These are phyloP conservation scores for Misopates orontium DNA, from an alignment of 257 asterid species.

Conservation along the genomic window DNA sequence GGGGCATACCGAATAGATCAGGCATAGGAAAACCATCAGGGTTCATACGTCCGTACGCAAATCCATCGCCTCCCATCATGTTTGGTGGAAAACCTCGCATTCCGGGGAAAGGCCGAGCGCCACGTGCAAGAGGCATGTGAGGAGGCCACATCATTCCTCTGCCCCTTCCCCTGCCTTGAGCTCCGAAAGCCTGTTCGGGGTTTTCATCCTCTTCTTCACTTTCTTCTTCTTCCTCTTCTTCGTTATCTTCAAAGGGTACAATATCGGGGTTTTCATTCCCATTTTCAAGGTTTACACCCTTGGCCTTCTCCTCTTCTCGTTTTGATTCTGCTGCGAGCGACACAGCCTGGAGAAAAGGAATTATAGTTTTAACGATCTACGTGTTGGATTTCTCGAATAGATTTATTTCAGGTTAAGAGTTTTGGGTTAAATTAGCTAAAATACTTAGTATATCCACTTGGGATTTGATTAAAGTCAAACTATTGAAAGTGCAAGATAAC, in stretches of 20 bases:
- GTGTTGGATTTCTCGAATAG: background rate
- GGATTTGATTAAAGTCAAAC: background rate
- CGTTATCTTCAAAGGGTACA: conserved; percentile 83
- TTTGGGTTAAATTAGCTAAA: background rate
- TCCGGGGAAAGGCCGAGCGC: conserved; percentile 67
- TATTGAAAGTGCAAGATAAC: background rate
- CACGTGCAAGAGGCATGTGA: conserved; percentile 70
- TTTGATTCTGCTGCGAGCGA: conserved; percentile 74
- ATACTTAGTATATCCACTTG: background rate
- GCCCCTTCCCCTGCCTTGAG: conserved; percentile 81
- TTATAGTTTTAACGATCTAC: conserved; percentile 25
- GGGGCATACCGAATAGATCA: conserved; percentile 75
- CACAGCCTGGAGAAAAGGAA: conserved; percentile 48
- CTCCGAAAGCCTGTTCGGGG: conserved; percentile 48
- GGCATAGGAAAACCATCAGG: conserved; percentile 81
- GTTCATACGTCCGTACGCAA: conserved; percentile 57
- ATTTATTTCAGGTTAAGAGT: background rate
- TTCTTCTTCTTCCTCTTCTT: conserved; percentile 90
- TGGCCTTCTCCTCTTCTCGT: conserved; percentile 86
- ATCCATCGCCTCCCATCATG: conserved; percentile 79
- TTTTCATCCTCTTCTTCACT: conserved; percentile 80
- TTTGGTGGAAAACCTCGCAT: conserved; percentile 73
- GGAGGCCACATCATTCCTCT: conserved; percentile 93
- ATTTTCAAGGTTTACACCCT: conserved; percentile 64
- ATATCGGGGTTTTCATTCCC: conserved; percentile 75